These are phyloP conservation scores for Cymodocea nodosa DNA, from an alignment of 116 monocot species.

Conservation along the genomic window DNA sequence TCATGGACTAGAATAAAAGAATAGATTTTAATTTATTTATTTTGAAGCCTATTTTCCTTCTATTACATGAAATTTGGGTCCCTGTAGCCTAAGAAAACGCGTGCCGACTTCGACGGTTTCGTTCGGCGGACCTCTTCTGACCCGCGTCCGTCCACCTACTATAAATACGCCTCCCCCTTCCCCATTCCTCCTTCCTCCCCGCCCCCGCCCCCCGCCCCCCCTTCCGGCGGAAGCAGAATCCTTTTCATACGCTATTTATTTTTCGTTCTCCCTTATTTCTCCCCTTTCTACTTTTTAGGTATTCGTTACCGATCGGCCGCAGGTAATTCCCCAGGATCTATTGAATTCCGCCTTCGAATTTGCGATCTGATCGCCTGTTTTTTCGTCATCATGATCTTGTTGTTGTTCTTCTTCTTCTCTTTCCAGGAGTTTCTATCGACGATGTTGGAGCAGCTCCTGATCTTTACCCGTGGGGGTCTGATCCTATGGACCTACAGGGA, in stretches of 20 bases:
- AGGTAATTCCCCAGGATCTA: background rate
- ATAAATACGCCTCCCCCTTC: background rate
- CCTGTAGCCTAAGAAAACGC: background rate
- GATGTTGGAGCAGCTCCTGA: slow-evolving; percentile 97
- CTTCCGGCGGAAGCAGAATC: no score
- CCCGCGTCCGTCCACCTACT: background rate
- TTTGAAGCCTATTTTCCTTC: no score
- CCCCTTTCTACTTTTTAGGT: background rate
- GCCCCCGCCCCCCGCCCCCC: no score
- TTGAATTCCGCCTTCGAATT: background rate
- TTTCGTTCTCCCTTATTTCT: background rate
- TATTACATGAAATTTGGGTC: no score
- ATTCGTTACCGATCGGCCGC: no score
- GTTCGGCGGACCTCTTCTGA: background rate
- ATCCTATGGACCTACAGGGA: slow-evolving; percentile 80
- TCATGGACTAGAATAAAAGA: no score
- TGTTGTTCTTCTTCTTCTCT: background rate
- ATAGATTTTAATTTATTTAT: no score
- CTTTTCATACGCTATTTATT: no score
- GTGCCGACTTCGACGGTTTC: background rate
- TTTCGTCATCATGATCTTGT: no score
- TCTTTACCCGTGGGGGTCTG: slow-evolving; percentile 92
- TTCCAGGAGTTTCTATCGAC: background rate
- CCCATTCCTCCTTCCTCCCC: no score
- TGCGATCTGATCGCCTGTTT: no score